These are phyloP conservation scores for Cornus florida DNA, from an alignment of 148 eudicot genomes.

Conservation along the genomic window DNA sequence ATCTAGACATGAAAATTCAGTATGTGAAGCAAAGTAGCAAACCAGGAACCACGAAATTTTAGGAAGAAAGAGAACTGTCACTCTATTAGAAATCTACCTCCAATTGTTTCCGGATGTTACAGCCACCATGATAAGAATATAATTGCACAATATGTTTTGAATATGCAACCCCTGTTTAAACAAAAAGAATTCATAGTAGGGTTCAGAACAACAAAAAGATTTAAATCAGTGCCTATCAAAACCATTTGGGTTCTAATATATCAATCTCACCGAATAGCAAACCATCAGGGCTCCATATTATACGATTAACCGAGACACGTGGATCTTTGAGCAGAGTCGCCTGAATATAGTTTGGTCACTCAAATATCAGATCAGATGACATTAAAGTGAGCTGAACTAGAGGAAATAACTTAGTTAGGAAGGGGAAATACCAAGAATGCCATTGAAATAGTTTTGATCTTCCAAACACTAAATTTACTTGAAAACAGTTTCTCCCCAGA, in stretches of 20 bases:
- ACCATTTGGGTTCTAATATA: background rate
- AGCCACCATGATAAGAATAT: constrained; percentile 16
- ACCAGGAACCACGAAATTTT: background rate
- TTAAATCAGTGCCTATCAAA: background rate
- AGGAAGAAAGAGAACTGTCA: constrained; percentile 6
- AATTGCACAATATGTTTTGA: constrained; percentile 32
- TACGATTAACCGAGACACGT: constrained; percentile 21
- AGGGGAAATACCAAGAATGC: constrained; percentile 10
- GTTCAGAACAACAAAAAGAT: background rate
- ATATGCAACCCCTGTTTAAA: constrained; percentile 30
- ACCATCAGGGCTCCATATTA: constrained; percentile 28
- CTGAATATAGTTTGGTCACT: constrained; percentile 13
- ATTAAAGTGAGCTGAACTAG: background rate
- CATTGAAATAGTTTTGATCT: constrained; percentile 11
- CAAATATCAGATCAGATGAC: background rate
- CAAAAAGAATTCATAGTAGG: background rate
- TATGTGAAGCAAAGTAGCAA: background rate
- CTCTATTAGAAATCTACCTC: constrained; percentile 20
- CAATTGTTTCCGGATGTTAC: constrained; percentile 11
- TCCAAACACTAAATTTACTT: constrained; percentile 14
- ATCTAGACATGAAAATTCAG: constrained; percentile 19
- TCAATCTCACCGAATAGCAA: constrained; percentile 20
- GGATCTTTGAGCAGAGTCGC: constrained; percentile 14
- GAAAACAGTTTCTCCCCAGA: constrained; percentile 16
- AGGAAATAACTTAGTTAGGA: background rate